phyloP scores from a whole-genome alignment of 1,284 basidiomycete genomes.

The Puccinia polysora region DNA sequence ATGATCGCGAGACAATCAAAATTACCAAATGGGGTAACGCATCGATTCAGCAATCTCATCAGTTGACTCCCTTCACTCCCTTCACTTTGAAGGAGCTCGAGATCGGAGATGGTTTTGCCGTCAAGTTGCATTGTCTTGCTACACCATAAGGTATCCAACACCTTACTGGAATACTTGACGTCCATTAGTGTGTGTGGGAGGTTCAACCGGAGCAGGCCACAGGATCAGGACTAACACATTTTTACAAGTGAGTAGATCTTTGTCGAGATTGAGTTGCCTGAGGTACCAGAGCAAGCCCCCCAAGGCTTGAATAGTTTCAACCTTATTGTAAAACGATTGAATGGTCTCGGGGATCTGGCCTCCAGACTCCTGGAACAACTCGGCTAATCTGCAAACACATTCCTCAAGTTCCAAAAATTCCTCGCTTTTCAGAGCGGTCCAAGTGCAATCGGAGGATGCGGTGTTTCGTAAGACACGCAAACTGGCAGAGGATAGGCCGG shows the following conservation, averaged over 20 bases:
- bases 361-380: constrained; percentile 57
- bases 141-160: constrained; percentile 86
- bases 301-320: constrained; percentile 70
- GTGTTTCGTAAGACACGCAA: constrained; percentile 50
- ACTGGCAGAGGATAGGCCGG: constrained; percentile 52
- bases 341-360: constrained; percentile 68
- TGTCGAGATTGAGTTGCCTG: constrained; percentile 84
- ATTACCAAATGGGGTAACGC: constrained; percentile 80
- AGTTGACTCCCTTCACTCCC: constrained; percentile 83
- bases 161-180: constrained; percentile 58
- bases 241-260: constrained; percentile 65
- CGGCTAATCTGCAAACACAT: constrained; percentile 67
- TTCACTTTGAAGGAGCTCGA: constrained; percentile 87
- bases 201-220: too few species aligned
- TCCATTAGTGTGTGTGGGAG: too few species aligned
- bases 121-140: constrained; percentile 79
- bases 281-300: constrained; percentile 89
- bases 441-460: constrained; percentile 60
- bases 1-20: constrained; percentile 27
- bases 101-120: constrained; percentile 85
- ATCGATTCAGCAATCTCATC: constrained; percentile 73
- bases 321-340: constrained; percentile 64
- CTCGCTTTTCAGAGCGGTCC: constrained; percentile 72
- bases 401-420: constrained; percentile 74
- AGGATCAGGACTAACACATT: constrained; percentile 3